Percentiles rank a stretch among this genome's conserved stretches.
These are phyloP conservation scores for Scutellospora calospora DNA, from an alignment of 371 early-diverging fungal species.

Conservation along the genomic window DNA sequence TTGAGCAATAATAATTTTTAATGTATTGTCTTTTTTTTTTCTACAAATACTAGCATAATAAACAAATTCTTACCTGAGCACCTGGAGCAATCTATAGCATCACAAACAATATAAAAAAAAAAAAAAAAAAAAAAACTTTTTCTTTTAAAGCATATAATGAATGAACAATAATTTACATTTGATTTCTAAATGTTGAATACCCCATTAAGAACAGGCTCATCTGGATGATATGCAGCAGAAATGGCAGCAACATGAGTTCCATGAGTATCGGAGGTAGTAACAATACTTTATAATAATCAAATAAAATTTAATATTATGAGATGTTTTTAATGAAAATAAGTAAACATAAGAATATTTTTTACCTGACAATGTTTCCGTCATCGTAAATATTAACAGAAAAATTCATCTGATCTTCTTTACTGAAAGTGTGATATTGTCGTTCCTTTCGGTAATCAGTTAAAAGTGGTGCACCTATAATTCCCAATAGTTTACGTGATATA, in stretches of 20 bases:
- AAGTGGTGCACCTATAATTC: constrained; percentile 55
- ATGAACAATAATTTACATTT: constrained; percentile 24
- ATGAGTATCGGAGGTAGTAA: constrained; percentile 85
- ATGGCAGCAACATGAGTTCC: constrained; percentile 96
- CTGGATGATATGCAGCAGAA: constrained; percentile 83
- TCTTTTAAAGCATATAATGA: not conserved
- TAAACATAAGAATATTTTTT: not conserved
- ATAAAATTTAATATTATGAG: not conserved
- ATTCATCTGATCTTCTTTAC: constrained; percentile 81
- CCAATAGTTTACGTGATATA: not conserved
- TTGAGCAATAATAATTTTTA: not conserved
- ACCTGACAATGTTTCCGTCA: constrained; percentile 76
- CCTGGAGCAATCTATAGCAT: constrained; percentile 44
- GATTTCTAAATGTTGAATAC: constrained; percentile 53
- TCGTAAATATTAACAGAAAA: constrained; percentile 94
- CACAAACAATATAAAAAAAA: not conserved
- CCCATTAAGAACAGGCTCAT: constrained; percentile 87
- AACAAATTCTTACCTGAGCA: constrained; percentile 38
- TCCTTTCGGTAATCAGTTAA: constrained; percentile 85
- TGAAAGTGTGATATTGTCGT: constrained; percentile 77
- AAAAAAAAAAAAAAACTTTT: no score
- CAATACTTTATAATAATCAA: constrained; percentile 66
- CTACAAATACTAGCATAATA: not conserved
- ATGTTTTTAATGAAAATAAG: not conserved
- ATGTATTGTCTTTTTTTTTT: not conserved